These are phyloP conservation scores for Epichloe gansuensis DNA, from an alignment of 2,329 filamentous ascomycete genomes.

Conservation along the genomic window DNA sequence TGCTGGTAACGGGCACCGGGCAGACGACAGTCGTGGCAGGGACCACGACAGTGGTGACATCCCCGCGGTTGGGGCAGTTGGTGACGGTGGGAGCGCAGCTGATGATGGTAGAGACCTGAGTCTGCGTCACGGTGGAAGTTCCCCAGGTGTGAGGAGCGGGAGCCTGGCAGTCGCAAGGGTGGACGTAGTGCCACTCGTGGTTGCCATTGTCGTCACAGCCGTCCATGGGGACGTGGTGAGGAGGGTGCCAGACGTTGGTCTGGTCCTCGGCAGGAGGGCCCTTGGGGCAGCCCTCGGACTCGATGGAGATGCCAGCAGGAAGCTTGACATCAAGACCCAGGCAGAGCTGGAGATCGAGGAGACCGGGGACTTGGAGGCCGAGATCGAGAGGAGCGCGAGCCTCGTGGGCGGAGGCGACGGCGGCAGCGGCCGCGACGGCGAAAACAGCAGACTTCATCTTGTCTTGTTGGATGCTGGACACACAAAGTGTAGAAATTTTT, in stretches of 20 bases:
- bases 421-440: constrained; percentile 10
- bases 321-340: constrained; percentile 11
- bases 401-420: constrained; percentile 8
- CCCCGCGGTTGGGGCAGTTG: constrained; percentile 25
- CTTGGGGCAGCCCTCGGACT: constrained; percentile 10
- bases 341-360: constrained; percentile 8
- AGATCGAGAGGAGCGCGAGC: constrained; percentile 8
- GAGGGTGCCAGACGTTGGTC: constrained; percentile 24
- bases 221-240: constrained; percentile 25
- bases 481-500: neutral
- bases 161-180: constrained; percentile 16
- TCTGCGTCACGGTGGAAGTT: constrained; percentile 29
- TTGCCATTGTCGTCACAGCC: constrained; percentile 20
- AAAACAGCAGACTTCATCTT: constrained; percentile 15
- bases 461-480: constrained; percentile 10
- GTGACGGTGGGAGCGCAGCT: constrained; percentile 24
- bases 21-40: constrained; percentile 31
- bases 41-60: constrained; percentile 24
- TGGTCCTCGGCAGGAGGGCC: constrained; percentile 14
- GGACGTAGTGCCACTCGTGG: constrained; percentile 25
- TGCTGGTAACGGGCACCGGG: constrained; percentile 24
- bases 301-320: constrained; percentile 8
- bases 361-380: neutral
- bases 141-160: constrained; percentile 23
- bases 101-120: constrained; percentile 26